Conservation (phyloP, 805 yeast species). For the Saccharomycopsis babjevae region DNA sequence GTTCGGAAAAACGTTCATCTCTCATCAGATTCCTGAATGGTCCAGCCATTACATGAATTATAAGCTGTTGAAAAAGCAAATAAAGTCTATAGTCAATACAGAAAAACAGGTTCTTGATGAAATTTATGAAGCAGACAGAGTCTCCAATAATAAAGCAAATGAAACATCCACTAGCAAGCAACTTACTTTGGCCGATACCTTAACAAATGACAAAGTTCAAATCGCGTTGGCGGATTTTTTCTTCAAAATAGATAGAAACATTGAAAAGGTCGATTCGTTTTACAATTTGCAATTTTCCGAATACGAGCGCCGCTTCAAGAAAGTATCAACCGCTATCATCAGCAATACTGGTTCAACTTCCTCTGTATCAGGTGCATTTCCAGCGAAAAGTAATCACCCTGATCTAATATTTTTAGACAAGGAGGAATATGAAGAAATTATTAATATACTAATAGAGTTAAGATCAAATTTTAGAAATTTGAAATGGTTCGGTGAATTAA, state of each 20-base stretch:
- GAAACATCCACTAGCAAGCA: background rate
- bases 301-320: conserved; percentile 57
- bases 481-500: conserved; percentile 90
- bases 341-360: background rate
- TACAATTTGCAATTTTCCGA: conserved; percentile 65
- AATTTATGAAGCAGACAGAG: conserved; percentile 19
- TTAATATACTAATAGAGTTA: conserved; percentile 63
- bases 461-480: conserved; percentile 69
- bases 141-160: background rate
- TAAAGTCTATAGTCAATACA: conserved; percentile 48
- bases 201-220: conserved; percentile 35
- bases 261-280: conserved; percentile 73
- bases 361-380: background rate
- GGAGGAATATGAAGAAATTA: conserved; percentile 50
- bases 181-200: conserved; percentile 23
- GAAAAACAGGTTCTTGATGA: conserved; percentile 28
- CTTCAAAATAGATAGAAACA: conserved; percentile 66
- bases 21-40: conserved; percentile 96
- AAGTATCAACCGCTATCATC: conserved; percentile 30
- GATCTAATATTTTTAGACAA: conserved; percentile 29
- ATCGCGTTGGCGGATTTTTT: conserved; percentile 55
- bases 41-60: conserved; percentile 71
- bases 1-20: conserved; percentile 68
- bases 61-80: conserved; percentile 70
- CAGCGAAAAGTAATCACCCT: conserved; percentile 6